These are phyloP conservation scores for Lepidium campestre DNA, from an alignment of 441 rosid genomes.

Conservation along the genomic window DNA sequence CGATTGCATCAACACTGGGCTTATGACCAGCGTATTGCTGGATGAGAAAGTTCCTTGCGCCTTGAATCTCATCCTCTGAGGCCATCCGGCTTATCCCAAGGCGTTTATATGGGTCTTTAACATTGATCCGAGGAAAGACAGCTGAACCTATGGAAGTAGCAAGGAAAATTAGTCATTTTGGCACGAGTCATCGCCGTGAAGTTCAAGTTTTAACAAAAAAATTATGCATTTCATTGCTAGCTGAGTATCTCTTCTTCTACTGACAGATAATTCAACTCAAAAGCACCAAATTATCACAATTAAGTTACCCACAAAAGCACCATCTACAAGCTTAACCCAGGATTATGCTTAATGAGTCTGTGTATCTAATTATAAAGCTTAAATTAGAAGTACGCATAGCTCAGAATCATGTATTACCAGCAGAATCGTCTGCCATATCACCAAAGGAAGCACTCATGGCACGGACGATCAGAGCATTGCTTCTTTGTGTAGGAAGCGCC, in stretches of 20 bases:
- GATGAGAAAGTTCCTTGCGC: slow-evolving; percentile 82
- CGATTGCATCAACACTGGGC: slow-evolving; percentile 91
- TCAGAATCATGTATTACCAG: slow-evolving; percentile 39
- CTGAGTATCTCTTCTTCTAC: neutral
- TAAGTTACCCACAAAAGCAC: neutral
- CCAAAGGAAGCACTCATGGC: slow-evolving; percentile 84
- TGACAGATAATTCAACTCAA: neutral
- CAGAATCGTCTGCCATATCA: slow-evolving; percentile 49
- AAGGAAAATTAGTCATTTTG: neutral
- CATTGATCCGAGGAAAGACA: slow-evolving; percentile 76
- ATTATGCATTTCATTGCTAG: neutral
- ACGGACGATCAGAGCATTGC: slow-evolving; percentile 37
- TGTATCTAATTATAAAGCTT: neutral
- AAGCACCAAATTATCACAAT: neutral
- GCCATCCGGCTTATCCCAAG: slow-evolving; percentile 95
- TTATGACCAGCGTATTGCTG: slow-evolving; percentile 76
- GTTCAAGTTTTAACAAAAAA: neutral
- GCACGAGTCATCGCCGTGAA: neutral
- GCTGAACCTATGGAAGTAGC: slow-evolving; percentile 38
- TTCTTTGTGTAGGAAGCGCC: slow-evolving; percentile 29
- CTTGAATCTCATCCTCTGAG: slow-evolving; percentile 91
- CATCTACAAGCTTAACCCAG: neutral
- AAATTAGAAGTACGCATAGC: neutral
- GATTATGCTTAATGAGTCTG: neutral
- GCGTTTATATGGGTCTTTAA: slow-evolving; percentile 82